Conservation (phyloP, 352 stramenopile genomes). For the Phytophthora sp. region DNA sequence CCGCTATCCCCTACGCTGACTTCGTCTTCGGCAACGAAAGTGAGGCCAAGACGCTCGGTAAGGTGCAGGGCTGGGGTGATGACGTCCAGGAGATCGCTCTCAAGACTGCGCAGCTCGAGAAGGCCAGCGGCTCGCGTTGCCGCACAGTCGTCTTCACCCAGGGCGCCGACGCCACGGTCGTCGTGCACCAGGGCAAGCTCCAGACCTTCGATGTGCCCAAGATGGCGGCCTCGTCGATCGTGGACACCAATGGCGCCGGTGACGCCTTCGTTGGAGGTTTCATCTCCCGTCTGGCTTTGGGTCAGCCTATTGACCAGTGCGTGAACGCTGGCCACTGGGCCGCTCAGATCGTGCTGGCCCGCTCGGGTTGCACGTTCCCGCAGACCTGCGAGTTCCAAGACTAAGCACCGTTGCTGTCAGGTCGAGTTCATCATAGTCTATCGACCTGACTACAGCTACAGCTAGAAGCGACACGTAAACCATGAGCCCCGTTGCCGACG, state of each 20-base stretch:
- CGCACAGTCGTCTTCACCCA: slow-evolving; percentile 99
- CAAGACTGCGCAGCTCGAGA: slow-evolving; percentile 93
- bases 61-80: slow-evolving; percentile 90
- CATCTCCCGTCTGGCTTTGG: slow-evolving; percentile 92
- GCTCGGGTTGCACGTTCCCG: slow-evolving; percentile 96
- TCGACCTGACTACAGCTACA: slow-evolving; percentile 14
- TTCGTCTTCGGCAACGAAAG: slow-evolving; percentile 99
- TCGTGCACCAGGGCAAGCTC: slow-evolving; percentile 95
- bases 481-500: slow-evolving; percentile 37
- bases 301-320: slow-evolving; percentile 90
- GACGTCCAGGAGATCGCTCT: slow-evolving; percentile 93
- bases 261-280: slow-evolving; percentile 99
- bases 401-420: no score
- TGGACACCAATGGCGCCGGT: slow-evolving; percentile 99
- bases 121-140: slow-evolving; percentile 90
- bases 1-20: slow-evolving; percentile 95
- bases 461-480: slow-evolving; percentile 20
- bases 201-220: slow-evolving; percentile 91
- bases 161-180: slow-evolving; percentile 95
- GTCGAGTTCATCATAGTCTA: slow-evolving; percentile 7
- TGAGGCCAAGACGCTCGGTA: slow-evolving; percentile 96
- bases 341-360: slow-evolving; percentile 96
- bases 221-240: slow-evolving; percentile 90
- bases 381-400: slow-evolving; percentile 92
- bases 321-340: slow-evolving; percentile 97